Conservation (phyloP, 805 yeast species). For the Kuraishia borneana region DNA sequence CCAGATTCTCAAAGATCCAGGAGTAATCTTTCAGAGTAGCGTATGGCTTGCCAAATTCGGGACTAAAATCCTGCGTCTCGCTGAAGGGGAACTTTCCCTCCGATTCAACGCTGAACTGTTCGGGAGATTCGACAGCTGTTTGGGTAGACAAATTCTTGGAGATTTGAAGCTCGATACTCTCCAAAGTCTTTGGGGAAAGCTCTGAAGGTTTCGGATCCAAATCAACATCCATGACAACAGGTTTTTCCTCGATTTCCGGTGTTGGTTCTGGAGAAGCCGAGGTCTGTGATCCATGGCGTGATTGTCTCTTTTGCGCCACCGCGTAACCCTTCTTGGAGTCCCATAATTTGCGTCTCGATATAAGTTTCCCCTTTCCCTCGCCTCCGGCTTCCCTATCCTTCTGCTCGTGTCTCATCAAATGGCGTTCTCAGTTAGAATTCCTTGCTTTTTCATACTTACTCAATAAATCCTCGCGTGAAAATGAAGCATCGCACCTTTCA, state of each 20-base stretch:
- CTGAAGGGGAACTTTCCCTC: not conserved
- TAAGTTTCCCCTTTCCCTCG: not conserved
- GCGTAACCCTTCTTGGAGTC: not conserved
- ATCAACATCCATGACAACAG: too few relatives aligned
- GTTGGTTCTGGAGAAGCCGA: too few relatives aligned
- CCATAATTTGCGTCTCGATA: slow-evolving; percentile 3
- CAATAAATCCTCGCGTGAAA: not conserved
- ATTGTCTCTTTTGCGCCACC: slow-evolving; percentile 3
- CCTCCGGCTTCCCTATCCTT: slow-evolving; percentile 9
- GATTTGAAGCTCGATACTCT: too few relatives aligned
- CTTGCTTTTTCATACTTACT: not conserved
- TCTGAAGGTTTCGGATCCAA: too few relatives aligned
- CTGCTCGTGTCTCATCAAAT: slow-evolving; percentile 7
- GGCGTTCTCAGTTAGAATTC: slow-evolving; percentile 7
- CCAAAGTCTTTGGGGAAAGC: too few relatives aligned
- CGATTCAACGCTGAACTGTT: too few relatives aligned
- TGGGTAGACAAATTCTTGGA: too few relatives aligned
- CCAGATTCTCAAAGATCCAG: slow-evolving; percentile 6
- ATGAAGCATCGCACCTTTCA: slow-evolving; percentile 6
- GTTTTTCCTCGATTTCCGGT: too few relatives aligned
- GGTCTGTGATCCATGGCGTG: too few relatives aligned
- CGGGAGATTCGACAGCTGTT: too few relatives aligned
- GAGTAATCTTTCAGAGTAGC: slow-evolving; percentile 5
- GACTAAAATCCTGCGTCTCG: slow-evolving; percentile 1
- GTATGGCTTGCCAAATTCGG: slow-evolving; percentile 5